These are phyloP conservation scores for Geosmithia putterillii DNA, from an alignment of 2,329 filamentous ascomycete genomes.

Conservation along the genomic window DNA sequence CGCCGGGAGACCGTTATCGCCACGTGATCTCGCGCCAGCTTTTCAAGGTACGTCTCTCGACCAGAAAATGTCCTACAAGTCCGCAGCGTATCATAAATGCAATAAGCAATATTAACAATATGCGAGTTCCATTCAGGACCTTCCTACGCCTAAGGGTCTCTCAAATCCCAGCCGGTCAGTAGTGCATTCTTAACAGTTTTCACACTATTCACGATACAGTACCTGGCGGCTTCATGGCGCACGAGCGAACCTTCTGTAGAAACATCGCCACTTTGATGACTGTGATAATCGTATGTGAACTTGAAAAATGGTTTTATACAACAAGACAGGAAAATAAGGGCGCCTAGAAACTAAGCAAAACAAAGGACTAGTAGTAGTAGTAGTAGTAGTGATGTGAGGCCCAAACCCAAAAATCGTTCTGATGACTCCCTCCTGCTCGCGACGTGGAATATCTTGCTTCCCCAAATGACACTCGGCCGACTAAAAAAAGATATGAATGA, in stretches of 20 bases:
- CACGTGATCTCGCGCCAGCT: slow-evolving; percentile 10
- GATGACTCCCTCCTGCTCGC: neutral
- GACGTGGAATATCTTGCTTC: neutral
- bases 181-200: neutral
- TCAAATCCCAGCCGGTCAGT: no score
- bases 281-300: neutral
- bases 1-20: slow-evolving; percentile 5
- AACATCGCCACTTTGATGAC: no score
- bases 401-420: neutral
- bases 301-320: slow-evolving; percentile 1
- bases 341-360: slow-evolving; percentile 1
- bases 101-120: neutral
- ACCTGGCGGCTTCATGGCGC: no score
- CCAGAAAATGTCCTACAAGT: neutral
- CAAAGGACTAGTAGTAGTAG: neutral
- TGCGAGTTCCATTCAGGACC: no score
- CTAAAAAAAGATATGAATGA: neutral
- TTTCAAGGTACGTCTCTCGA: neutral
- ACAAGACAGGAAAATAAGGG: slow-evolving; percentile 1
- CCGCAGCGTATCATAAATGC: neutral
- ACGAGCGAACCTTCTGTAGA: no score
- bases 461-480: neutral
- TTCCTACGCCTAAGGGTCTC: no score
- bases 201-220: neutral
- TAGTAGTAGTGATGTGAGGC: neutral